Conservation (phyloP, 108 stramenopile genomes). For the Skeletonema menzelii region DNA sequence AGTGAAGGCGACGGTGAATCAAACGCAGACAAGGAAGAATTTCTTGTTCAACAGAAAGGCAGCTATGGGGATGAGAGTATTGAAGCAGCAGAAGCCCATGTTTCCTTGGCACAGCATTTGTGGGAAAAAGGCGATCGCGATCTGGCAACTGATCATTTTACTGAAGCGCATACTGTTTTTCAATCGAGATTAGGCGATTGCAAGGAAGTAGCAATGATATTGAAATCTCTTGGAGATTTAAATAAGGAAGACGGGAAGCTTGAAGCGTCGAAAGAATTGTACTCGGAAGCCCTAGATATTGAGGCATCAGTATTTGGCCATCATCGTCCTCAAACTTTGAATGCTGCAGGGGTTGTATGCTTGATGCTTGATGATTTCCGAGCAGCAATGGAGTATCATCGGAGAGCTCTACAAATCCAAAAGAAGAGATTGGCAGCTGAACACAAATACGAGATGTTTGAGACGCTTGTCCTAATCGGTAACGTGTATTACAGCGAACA, state of each 20-base stretch:
- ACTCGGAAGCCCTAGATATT: slow-evolving; percentile 54
- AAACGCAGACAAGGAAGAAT: slow-evolving; percentile 9
- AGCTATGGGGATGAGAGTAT: slow-evolving; percentile 12
- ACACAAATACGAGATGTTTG: slow-evolving; percentile 59
- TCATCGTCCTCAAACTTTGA: slow-evolving; percentile 61
- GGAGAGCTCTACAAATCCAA: slow-evolving; percentile 65
- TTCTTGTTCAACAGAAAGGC: background rate
- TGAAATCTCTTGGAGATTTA: slow-evolving; percentile 35
- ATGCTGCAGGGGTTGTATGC: slow-evolving; percentile 55
- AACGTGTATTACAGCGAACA: slow-evolving; percentile 78
- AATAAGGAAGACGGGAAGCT: slow-evolving; percentile 45
- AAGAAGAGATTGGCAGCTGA: slow-evolving; percentile 62
- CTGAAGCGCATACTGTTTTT: slow-evolving; percentile 28
- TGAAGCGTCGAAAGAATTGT: slow-evolving; percentile 56
- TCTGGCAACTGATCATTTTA: slow-evolving; percentile 31
- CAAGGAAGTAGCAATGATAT: slow-evolving; percentile 23
- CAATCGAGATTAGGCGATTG: slow-evolving; percentile 15
- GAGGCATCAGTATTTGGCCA: slow-evolving; percentile 54
- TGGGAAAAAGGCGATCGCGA: slow-evolving; percentile 30
- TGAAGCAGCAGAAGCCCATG: slow-evolving; percentile 23
- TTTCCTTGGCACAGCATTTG: slow-evolving; percentile 18
- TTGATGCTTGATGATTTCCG: slow-evolving; percentile 57
- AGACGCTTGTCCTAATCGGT: slow-evolving; percentile 74
- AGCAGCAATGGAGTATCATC: slow-evolving; percentile 69
- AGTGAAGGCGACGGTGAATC: background rate